These are phyloP conservation scores for Guillardia theta DNA, from an alignment of 78 protist species.

Conservation along the genomic window DNA sequence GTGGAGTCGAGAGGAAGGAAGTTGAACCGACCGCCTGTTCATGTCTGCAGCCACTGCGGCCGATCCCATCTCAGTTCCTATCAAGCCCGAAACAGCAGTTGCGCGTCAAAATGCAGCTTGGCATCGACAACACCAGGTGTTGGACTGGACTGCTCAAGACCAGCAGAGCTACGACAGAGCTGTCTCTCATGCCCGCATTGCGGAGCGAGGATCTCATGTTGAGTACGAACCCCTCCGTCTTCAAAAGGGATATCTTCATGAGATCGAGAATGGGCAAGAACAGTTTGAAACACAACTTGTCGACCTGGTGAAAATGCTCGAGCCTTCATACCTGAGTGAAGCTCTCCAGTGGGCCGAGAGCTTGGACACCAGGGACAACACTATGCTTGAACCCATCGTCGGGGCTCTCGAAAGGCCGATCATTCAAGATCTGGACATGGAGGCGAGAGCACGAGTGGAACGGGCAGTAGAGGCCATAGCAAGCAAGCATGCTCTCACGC, in stretches of 20 bases:
- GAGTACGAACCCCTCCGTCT: not conserved
- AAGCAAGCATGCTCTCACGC: not conserved
- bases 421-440: not conserved
- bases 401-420: not conserved
- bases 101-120: not conserved
- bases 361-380: not conserved
- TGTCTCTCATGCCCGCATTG: not conserved
- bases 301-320: not conserved
- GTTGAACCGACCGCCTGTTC: no score
- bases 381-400: not conserved
- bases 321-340: not conserved
- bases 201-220: not conserved
- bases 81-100: not conserved
- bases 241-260: not conserved
- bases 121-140: not conserved
- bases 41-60: no score
- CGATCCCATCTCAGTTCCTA: not conserved
- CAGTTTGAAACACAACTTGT: not conserved
- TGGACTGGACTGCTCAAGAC: not conserved
- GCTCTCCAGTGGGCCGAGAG: conserved; percentile 12
- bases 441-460: not conserved
- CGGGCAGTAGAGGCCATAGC: not conserved
- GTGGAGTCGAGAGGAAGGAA: no score
- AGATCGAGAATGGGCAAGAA: not conserved
- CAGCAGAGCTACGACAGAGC: not conserved